Evolutionary conservation across 2,329 filamentous ascomycete species (phyloP), one percentile per base, ranked within the genome.

Genomic region (Shiraia bambusicola): DNA sequence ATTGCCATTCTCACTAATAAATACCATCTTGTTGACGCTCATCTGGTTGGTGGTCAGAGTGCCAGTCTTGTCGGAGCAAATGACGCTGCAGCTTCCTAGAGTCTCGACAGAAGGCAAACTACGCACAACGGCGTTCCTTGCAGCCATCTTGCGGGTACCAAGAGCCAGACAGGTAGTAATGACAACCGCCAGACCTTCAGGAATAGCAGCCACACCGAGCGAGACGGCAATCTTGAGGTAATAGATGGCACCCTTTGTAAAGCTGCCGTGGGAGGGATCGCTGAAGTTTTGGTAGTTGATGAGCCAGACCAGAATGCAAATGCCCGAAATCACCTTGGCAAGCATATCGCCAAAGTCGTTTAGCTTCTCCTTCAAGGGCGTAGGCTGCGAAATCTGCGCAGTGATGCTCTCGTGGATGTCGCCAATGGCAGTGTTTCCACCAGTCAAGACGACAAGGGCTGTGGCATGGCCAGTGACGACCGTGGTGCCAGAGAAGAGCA

Each of bases 151-250:
- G 53, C 93, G 84, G 4, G 94, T 98, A 57, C 94, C 93, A 24
- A 98, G 80, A 50, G 93, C 93, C 47, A 98, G 76, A 70, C 93
- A 98, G 22, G 93, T 97, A n/a, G 93, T 98, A 57, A 98, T 98
- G 54, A 98, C 94, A 38, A 97, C 93, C 24, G 93, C 93, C 32
- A 98, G 80, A 69, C 94, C 93, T 74, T 98, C 93, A 0, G 93
- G 93, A 63, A 98, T 98, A 54, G 94, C 93, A 33, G 93, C 93
- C 29, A 98, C 93, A 71, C 93, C 94, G 27, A 98, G 86, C 35
- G 93, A 98, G 29, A 98, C 94, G 29, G 93, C 93, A 66, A 98
- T 98, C 79, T 98, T 98, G 61, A 98, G 82, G 72, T 98, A 98
- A 79, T 98, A 98, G 63, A 98, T 97, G 45, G 93, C 93, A 46